These are phyloP conservation scores for Cephaloascus fragrans DNA, from an alignment of 805 yeast species.

Conservation along the genomic window DNA sequence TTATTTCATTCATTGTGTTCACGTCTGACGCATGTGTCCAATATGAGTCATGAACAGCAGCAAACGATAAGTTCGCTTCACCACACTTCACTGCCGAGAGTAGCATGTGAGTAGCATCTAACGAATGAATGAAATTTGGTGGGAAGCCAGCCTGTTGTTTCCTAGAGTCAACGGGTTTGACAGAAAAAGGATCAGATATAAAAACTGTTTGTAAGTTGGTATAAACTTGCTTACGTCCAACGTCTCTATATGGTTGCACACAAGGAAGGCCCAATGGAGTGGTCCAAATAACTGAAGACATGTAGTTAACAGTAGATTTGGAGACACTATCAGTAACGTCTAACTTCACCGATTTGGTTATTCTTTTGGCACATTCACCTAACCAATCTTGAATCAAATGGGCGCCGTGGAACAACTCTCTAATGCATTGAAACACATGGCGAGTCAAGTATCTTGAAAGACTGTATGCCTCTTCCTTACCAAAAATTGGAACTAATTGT, in stretches of 20 bases:
- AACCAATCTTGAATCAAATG: slow-evolving; percentile 96
- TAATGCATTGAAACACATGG: slow-evolving; percentile 73
- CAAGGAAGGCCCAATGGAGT: slow-evolving; percentile 92
- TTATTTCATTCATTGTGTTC: slow-evolving; percentile 52
- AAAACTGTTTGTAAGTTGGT: slow-evolving; percentile 85
- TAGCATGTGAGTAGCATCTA: slow-evolving; percentile 96
- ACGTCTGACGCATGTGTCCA: slow-evolving; percentile 96
- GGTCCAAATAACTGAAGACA: slow-evolving; percentile 95
- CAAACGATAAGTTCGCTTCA: slow-evolving; percentile 58
- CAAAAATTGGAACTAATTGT: slow-evolving; percentile 55
- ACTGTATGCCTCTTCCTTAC: slow-evolving; percentile 32
- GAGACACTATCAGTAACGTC: slow-evolving; percentile 41
- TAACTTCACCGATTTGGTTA: slow-evolving; percentile 66
- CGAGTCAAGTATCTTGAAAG: slow-evolving; percentile 58
- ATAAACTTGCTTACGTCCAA: slow-evolving; percentile 52
- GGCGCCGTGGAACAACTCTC: slow-evolving; percentile 84
- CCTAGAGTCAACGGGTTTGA: slow-evolving; percentile 75
- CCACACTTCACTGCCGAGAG: slow-evolving; percentile 77
- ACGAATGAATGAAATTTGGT: slow-evolving; percentile 89
- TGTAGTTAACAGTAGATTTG: slow-evolving; percentile 45
- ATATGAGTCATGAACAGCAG: slow-evolving; percentile 94
- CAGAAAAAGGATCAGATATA: slow-evolving; percentile 79
- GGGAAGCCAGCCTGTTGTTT: slow-evolving; percentile 92
- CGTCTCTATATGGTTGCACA: slow-evolving; percentile 89
- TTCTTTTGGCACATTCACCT: slow-evolving; percentile 73